Base-by-base conservation (phyloP, 352 stramenopile species). In the Globisporangium barbulae region DNA sequence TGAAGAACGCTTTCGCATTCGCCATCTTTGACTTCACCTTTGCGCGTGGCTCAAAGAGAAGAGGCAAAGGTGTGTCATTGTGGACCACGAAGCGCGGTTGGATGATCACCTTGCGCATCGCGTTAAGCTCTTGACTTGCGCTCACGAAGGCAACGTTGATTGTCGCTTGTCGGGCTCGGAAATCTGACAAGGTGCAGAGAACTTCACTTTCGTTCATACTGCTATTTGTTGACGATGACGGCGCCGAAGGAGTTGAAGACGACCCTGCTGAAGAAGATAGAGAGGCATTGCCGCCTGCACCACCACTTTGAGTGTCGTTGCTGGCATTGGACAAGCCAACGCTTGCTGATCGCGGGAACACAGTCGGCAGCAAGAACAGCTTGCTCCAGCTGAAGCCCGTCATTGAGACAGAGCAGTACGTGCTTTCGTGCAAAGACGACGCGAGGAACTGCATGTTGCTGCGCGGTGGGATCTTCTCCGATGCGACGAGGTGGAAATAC, bases 331-430 rank as follows among this genome's bases (percentile, higher is more conserved):
- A 33, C 15, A 68, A 37, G 28, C 67, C 64, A 4, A 47, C 28
- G 19, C 47, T 64, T 30, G 68, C 39, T 13, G 52, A 47, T 9
- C 54, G 61, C 0, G 64, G 68, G 28, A 83, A 75, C 0, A 66
- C 59, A 2, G 52, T 78, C 5, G 78, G 79, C 10, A 93, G 63
- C 45, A 79, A 66, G 41, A 93, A 89, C 0, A 93, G 67, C 33
- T 84, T 85, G 67, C 81, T 93, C 86, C 86, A 95, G 64, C 75
- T 91, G 44, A 86, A 89, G 0, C 78, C 79, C 9, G 81, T 91
- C 48, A 95, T 81, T 1, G 86, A 93, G 10, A 95, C 75, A 0
- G 83, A 85, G 55, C 84, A 91, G 55, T 80, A 93, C 8, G 84
- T 93, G 30, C 70, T 78, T 21, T 90, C 83, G n/a, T 91, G 79